Evolutionary conservation across 2,329 filamentous ascomycete species (phyloP).

Genomic region (Colletotrichum coccodes): DNA sequence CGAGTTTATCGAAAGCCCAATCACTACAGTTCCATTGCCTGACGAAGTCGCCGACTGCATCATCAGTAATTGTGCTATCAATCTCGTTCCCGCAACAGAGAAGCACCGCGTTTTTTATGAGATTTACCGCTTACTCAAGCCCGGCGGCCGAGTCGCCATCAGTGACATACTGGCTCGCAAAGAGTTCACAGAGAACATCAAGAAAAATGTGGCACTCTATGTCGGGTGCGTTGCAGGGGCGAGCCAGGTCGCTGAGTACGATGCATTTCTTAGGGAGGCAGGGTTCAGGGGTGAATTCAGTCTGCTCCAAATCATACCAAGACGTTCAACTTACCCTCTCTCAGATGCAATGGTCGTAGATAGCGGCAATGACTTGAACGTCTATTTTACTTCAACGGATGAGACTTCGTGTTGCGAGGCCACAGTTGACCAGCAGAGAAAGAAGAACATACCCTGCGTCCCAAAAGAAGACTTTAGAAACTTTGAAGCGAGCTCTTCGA

Average conservation of each 20-base stretch:
- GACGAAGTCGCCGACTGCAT: slow-evolving; percentile 60
- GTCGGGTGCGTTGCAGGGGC: slow-evolving; percentile 71
- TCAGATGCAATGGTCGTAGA: slow-evolving; percentile 56
- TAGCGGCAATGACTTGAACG: slow-evolving; percentile 56
- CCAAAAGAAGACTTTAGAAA: neutral
- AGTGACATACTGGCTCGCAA: slow-evolving; percentile 68
- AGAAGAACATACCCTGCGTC: neutral
- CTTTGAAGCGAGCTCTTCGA: slow-evolving; percentile 21
- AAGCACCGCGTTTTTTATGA: slow-evolving; percentile 66
- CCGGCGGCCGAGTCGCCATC: slow-evolving; percentile 66
- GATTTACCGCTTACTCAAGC: slow-evolving; percentile 66
- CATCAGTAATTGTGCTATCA: slow-evolving; percentile 73
- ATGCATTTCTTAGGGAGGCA: slow-evolving; percentile 57
- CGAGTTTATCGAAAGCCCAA: slow-evolving; percentile 60
- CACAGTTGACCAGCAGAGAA: neutral
- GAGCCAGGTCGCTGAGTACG: slow-evolving; percentile 61
- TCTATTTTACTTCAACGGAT: slow-evolving; percentile 51
- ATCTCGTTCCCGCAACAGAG: slow-evolving; percentile 63
- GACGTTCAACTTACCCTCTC: neutral
- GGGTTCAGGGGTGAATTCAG: slow-evolving; percentile 58
- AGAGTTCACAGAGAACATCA: slow-evolving; percentile 58
- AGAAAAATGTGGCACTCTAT: slow-evolving; percentile 60
- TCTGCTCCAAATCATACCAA: neutral
- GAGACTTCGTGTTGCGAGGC: slow-evolving; percentile 30
- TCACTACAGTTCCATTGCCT: slow-evolving; percentile 60